Percentiles rank a stretch among this genome's conserved stretches.
phyloP scores from a whole-genome alignment of 148 eudicot genomes.

The Chenopodium album region DNA sequence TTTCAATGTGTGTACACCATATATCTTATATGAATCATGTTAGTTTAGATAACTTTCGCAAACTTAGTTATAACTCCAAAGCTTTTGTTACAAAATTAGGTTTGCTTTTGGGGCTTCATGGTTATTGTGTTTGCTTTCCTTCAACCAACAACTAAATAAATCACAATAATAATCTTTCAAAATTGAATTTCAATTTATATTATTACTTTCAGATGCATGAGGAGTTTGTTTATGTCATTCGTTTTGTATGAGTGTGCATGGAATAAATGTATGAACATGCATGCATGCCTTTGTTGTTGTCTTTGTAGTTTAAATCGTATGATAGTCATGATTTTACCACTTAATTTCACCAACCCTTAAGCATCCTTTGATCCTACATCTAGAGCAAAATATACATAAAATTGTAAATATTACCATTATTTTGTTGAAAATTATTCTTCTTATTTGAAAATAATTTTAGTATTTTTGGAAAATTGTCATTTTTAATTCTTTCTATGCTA shows the following conservation, averaged over 20 bases:
- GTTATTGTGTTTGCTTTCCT: neutral
- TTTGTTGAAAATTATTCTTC: neutral
- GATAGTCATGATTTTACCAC: neutral
- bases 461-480: neutral
- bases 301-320: neutral
- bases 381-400: no score
- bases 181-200: no score
- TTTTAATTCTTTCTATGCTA: neutral
- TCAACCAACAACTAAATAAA: neutral
- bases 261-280: neutral
- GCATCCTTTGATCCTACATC: no score
- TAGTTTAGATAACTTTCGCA: no score
- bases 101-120: neutral
- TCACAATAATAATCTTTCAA: neutral
- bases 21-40: no score
- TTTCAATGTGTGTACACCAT: no score
- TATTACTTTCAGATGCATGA: neutral
- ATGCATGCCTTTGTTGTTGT: neutral
- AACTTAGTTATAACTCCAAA: neutral
- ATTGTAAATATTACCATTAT: no score
- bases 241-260: neutral
- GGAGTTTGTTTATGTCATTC: neutral
- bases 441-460: neutral
- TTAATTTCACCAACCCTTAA: neutral
- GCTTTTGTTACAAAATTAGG: neutral